Evolutionary conservation across 73 alveolate genomes (phyloP), one percentile per base, ranked within the genome.

Genomic region (Paramecium pentaurelia): DNA sequence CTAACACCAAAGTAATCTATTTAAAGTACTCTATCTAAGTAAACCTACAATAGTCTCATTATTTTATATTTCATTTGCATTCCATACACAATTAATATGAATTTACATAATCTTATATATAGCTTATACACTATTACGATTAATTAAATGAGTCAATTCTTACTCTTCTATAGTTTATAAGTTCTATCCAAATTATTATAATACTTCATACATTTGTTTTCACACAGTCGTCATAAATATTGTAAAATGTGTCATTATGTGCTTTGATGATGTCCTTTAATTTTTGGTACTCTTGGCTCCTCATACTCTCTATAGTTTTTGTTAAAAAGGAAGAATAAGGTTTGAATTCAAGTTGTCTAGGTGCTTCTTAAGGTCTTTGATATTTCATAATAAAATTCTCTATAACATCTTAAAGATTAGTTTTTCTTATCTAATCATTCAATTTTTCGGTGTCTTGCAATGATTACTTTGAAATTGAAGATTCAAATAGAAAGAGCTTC

Each of bases 1-100:
- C 49, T 44, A 42, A 27, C 47, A 42, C 91, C 91, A 80, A 14
- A 80, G 45, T 12, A 80, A 20, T 80, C 73, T 80, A 80, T 80
- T 80, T 11, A 6, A 32, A n/a, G 47, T 20, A 20, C 27, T 20
- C 5, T 45, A 42, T 32, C 49, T 40, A 22, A 80, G 47, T 44
- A 80, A 47, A 12, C 49, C 34, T 45, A 25, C 5, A 44, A 80
- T 49, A 12, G 28, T 40, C 10, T 42, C 73, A 45, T 80, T 49
- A 42, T 44, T 27, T 44, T 40, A 9, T 0, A 42, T 18, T 12
- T 80, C 91, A 25, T 80, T 44, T 0, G 44, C 91, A 80, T 80
- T 49, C 91, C 91, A 80, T 20, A 80, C 34, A 45, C 54, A n/a
- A 45, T 45, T 44, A 27, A 80, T 45, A 20, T 80, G 73, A 18